Base-by-base conservation (phyloP, 345 rosid genomes). In the Hevea brasiliensis region DNA sequence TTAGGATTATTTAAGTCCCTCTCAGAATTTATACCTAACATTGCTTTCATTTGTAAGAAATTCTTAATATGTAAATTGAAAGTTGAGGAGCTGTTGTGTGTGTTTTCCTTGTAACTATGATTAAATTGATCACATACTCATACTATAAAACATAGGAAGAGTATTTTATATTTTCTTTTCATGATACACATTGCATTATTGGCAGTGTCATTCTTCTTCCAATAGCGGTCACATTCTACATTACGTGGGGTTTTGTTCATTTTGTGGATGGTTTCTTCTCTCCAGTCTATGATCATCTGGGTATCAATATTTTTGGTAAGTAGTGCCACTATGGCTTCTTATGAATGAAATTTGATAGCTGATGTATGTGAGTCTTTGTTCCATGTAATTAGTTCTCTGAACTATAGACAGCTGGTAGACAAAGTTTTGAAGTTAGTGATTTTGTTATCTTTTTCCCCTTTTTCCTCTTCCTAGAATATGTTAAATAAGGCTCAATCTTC, bases 181-280 rank as follows among this genome's bases (percentile, higher is more conserved):
- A 47, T 67, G 35, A 32, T 26, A 14, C 32, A 4, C 5, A 8
- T 69, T 76, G 50, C 9, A 48, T 26, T 15, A 10, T 63, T 72
- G 70, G 75, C 82, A 87, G 97, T 80, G 93, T 89, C 35, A 91
- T 91, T 74, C 67, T 91, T 32, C 87, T 89, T 70, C 97, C 92
- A 14, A 88, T 86, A 37, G 89, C 91, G 0, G 84, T 85, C 74
- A 91, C 97, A 73, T 85, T 91, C 88, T 88, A 87, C 74, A 72
- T 83, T 68, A 88, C 94, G 17, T 89, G 92, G 94, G 87, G 94
- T 90, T 89, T 89, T 75, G 86, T 89, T 80, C 86, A 81, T 72
- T 87, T 88, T 60, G 87, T 89, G 24, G 94, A 91, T 40, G 87
- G 91, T 20, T 84, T 88, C 82, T 90, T 90, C 83, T 88, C 97